Base-by-base conservation (phyloP, 108 stramenopile species). In the Conticribra weissflogii region DNA sequence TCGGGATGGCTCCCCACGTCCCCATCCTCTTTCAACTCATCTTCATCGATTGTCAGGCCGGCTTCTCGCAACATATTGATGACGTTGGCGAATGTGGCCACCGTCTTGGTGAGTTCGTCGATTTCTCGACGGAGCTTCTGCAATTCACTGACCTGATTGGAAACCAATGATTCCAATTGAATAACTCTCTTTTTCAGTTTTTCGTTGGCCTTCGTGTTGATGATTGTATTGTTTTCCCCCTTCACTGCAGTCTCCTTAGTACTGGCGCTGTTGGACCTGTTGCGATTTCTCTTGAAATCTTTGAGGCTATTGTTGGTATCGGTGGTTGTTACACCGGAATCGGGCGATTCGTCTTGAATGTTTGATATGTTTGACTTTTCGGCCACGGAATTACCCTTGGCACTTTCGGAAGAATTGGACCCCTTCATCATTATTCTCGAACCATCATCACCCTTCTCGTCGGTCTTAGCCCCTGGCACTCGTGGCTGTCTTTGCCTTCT, bases 121-220 rank as follows among this genome's bases (percentile, higher is more conserved):
- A 84, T 81, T 54, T 86, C 83, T 21, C 89, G 68, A 41, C 87
- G 66, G 18, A 94, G 81, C 34, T 89, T 85, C 54, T 82, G 84
- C 24, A 94, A 81, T 50, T 89, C 87, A 30, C 82, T 68, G 51
- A 82, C 63, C 79, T 94, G 93, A 41, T 64, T 75, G 17, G 88
- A 81, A 15, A 91, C 87, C 24, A 94, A 52, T 12, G 74, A 78
- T 72, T 94, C 93, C 45, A 94, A 54, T 66, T 88, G 86, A 9
- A 84, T 69, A 3, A 94, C 76, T 49, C 93, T 58, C 29, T 81
- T 81, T 32, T 54, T 54, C 28, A 86, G 49, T 4, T 54, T 51
- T 22, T 82, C 81, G 19, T 48, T 50, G 3, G 32, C 47, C 28
- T 56, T 57, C 12, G 63, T 51, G 47, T 8, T 63, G 0, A 21